Evolutionary conservation across 495 filamentous ascomycete species (phyloP), one percentile per base, ranked within the genome.

Genomic region (Lindgomyces ingoldianus): DNA sequence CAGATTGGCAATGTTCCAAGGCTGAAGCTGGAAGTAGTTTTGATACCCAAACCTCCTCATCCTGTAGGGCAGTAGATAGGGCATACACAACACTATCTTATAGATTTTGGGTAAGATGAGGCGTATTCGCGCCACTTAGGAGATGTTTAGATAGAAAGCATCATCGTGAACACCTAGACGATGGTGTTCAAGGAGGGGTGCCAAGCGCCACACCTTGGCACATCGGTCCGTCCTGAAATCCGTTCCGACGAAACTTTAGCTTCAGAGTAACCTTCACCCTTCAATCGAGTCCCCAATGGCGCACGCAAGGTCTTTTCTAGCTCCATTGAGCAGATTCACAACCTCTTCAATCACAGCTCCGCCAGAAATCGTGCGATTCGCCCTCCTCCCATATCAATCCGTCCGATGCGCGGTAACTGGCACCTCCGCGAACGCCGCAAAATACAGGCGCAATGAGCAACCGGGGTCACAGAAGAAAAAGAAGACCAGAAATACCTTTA

Each of bases 401-500:
- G 50, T 65, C n/a, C 58, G 68, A 66, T 60, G 58, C 52, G 66
- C 70, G n/a, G 22, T 50, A 1, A 63, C 45, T 39, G 33, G 33
- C 33, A 39, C 33, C 33, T 39, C 33, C 33, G 33, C 33, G 33
- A 39, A 39, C 33, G 33, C 33, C 33, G 33, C 33, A 39, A 39
- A 39, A 14, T 39, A 39, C 14, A 6, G 33, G 14, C 33, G 33
- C 11, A 67, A 65, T 29, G 46, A 52, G 29, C 69, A 57, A 21
- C 21, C 70, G 47, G 62, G 65, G 22, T 46, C 51, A 52, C 71
- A 74, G 63, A 85, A 88, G 75, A 83, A 83, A 71, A 88, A 85
- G 76, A 91, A 89, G 75, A 76, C 78, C 57, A 81, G 81, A 56
- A 83, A 75, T 62, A 84, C 80, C 62, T 96, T 84, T 74, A 80